Conservation (phyloP, 139 green algal genomes). For the Mychonastes homosphaera region DNA sequence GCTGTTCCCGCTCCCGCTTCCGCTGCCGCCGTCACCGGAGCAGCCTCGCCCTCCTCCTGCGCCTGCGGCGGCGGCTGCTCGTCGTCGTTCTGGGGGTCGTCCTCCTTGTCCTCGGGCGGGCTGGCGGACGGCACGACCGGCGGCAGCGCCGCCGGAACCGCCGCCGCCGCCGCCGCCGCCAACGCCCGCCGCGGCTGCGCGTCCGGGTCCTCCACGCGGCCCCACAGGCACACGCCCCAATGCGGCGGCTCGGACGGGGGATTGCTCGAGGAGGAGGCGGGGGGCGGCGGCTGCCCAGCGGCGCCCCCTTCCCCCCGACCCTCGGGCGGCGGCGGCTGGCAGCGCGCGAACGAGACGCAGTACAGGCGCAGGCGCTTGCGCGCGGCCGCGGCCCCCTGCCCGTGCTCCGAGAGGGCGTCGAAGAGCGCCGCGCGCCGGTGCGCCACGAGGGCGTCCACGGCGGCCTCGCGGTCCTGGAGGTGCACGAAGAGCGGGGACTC, state of each 20-base stretch:
- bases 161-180: neutral
- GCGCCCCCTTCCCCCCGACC: no score
- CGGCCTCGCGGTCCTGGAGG: constrained; percentile 10
- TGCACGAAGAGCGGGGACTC: constrained; percentile 17
- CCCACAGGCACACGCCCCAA: constrained; percentile 13
- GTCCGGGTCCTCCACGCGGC: constrained; percentile 3
- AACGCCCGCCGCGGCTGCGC: neutral
- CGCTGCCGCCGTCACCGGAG: no score
- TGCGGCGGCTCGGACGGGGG: constrained; percentile 4
- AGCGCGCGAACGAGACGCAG: constrained; percentile 9
- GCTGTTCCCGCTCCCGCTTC: no score
- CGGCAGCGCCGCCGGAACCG: neutral
- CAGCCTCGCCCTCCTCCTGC: neutral
- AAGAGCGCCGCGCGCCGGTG: constrained; percentile 8
- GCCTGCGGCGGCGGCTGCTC: neutral
- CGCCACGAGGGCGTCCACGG: constrained; percentile 11
- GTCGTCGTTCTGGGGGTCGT: neutral
- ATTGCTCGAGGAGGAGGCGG: neutral
- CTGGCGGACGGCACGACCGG: neutral
- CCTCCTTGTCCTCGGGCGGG: neutral
- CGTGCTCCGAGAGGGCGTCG: neutral
- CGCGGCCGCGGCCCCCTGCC: constrained; percentile 2
- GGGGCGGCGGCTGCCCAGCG: constrained; percentile 1
- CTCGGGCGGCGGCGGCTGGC: neutral
- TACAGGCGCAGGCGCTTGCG: constrained; percentile 12